These are phyloP conservation scores for Coriaria nepalensis DNA, from an alignment of 306 rosid genomes.

Conservation along the genomic window DNA sequence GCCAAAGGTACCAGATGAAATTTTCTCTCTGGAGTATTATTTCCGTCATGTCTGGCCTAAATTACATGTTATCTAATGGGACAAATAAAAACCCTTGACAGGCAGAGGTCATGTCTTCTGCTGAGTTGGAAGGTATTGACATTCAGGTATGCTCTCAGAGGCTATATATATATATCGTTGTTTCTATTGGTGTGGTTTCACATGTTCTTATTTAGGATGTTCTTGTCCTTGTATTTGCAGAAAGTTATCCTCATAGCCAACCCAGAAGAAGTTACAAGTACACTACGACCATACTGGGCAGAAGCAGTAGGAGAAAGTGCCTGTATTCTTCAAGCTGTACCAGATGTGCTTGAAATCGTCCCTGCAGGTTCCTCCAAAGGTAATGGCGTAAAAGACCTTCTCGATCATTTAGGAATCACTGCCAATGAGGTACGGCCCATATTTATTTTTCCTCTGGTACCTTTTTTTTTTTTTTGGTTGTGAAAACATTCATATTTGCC, in stretches of 20 bases:
- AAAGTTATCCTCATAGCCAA: constrained; percentile 76
- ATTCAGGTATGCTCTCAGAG: constrained; percentile 44
- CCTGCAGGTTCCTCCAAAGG: constrained; percentile 85
- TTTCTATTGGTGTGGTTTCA: not conserved
- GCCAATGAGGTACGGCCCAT: constrained; percentile 47
- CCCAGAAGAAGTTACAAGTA: constrained; percentile 37
- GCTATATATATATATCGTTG: not conserved
- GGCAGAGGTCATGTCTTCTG: constrained; percentile 89
- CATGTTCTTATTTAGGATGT: not conserved
- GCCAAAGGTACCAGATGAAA: constrained; percentile 54
- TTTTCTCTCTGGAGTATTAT: constrained; percentile 4
- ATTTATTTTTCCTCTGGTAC: not conserved
- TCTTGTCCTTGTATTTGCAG: constrained; percentile 23
- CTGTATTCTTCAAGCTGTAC: constrained; percentile 66
- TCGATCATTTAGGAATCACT: constrained; percentile 74
- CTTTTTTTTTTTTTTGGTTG: not conserved
- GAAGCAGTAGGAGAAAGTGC: constrained; percentile 57
- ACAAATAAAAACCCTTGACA: constrained; percentile 19
- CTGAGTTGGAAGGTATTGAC: constrained; percentile 64
- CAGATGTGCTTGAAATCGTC: constrained; percentile 76
- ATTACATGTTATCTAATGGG: no score
- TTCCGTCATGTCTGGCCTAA: not conserved
- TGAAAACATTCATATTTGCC: not conserved
- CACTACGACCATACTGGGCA: constrained; percentile 80
- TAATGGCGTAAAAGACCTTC: constrained; percentile 60